A percentile compares a stretch with the other conserved stretches of the same genome.
phyloP scores from a whole-genome alignment of 2,329 filamentous ascomycete genomes.

The Coniochaeta pulveracea region DNA sequence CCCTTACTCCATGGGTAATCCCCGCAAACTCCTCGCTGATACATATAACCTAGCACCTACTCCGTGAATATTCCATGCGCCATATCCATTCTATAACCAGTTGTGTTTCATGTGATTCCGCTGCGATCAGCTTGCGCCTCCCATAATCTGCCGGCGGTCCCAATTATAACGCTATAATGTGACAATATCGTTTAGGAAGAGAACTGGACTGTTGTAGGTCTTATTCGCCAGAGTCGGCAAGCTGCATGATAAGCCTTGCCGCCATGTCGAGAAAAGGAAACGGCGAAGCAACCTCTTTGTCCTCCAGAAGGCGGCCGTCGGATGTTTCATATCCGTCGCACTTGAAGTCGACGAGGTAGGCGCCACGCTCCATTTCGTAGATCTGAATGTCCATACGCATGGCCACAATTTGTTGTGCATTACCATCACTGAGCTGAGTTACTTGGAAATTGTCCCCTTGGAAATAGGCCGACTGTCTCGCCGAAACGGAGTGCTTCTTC shows the following conservation, averaged over 20 bases:
- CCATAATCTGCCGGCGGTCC: too few species aligned
- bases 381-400: slow-evolving; percentile 95
- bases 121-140: too few species aligned
- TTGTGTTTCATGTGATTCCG: neutral
- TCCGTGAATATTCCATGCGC: neutral
- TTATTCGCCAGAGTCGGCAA: slow-evolving; percentile 62
- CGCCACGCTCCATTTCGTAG: slow-evolving; percentile 84
- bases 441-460: slow-evolving; percentile 29
- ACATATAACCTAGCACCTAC: neutral
- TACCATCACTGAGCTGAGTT: slow-evolving; percentile 28
- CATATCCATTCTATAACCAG: neutral
- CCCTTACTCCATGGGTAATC: too few species aligned
- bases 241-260: slow-evolving; percentile 81
- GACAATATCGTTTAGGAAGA: neutral
- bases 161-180: neutral
- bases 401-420: slow-evolving; percentile 60
- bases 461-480: slow-evolving; percentile 15
- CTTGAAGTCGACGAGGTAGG: slow-evolving; percentile 97
- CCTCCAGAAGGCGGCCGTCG: slow-evolving; percentile 65
- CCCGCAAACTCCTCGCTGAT: too few species aligned
- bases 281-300: slow-evolving; percentile 90
- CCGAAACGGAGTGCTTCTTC: slow-evolving; percentile 21
- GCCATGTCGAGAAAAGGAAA: slow-evolving; percentile 95
- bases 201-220: neutral
- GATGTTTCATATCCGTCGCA: slow-evolving; percentile 87